phyloP scores from a whole-genome alignment of 2,329 filamentous ascomycete genomes.

The Fusarium bactridioides region DNA sequence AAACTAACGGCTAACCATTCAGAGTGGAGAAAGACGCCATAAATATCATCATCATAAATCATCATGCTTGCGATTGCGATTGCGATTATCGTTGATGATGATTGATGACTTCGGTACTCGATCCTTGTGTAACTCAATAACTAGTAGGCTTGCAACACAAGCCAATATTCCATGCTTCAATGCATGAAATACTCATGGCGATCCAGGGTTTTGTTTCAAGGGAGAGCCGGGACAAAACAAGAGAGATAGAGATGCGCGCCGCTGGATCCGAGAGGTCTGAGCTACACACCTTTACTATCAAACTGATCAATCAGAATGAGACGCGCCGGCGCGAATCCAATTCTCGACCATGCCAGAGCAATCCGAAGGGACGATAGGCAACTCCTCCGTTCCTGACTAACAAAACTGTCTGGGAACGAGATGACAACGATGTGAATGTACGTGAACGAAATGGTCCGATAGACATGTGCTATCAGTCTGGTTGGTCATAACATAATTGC shows the following conservation, averaged over 20 bases:
- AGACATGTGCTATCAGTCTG: slow-evolving; percentile 7
- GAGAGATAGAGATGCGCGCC: slow-evolving; percentile 28
- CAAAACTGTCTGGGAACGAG: slow-evolving; percentile 16
- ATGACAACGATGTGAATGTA: slow-evolving; percentile 9
- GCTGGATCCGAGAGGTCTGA: slow-evolving; percentile 25
- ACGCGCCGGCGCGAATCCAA: slow-evolving; percentile 27
- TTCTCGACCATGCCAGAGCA: slow-evolving; percentile 29
- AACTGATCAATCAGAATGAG: slow-evolving; percentile 24
- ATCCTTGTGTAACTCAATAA: slow-evolving; percentile 5
- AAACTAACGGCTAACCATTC: slow-evolving; percentile 24
- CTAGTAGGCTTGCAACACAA: not conserved
- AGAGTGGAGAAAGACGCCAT: slow-evolving; percentile 29
- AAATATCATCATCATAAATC: slow-evolving; percentile 33
- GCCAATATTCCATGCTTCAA: not conserved
- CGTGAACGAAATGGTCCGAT: slow-evolving; percentile 1
- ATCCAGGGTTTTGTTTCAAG: slow-evolving; percentile 11
- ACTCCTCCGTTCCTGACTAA: slow-evolving; percentile 32
- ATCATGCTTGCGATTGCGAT: slow-evolving; percentile 23
- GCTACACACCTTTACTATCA: slow-evolving; percentile 20
- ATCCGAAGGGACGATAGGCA: slow-evolving; percentile 5
- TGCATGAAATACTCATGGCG: slow-evolving; percentile 10
- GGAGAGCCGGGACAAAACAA: slow-evolving; percentile 11
- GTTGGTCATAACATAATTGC: slow-evolving; percentile 1
- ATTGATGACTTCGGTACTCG: slow-evolving; percentile 16
- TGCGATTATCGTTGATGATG: slow-evolving; percentile 24